These are phyloP conservation scores for Pseudonitzschia multiseries DNA, from an alignment of 108 stramenopile species.

Conservation along the genomic window DNA sequence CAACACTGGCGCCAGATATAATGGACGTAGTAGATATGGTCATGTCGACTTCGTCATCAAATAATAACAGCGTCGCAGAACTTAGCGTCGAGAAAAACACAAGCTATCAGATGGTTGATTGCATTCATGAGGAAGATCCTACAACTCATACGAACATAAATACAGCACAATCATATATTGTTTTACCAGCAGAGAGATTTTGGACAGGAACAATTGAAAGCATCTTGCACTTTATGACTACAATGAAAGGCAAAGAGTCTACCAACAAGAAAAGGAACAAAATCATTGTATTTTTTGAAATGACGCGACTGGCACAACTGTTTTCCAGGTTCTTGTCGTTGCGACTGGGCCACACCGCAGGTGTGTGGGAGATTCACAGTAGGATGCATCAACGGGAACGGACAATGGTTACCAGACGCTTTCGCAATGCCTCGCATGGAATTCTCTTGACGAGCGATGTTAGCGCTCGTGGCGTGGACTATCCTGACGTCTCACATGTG, in stretches of 20 bases:
- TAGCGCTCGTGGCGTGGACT: conserved; percentile 89
- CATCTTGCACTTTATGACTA: conserved; percentile 49
- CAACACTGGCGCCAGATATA: conserved; percentile 80
- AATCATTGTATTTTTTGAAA: conserved; percentile 88
- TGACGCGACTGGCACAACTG: conserved; percentile 72
- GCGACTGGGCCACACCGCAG: conserved; percentile 31
- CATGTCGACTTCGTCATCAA: conserved; percentile 36
- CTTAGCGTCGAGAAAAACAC: background rate
- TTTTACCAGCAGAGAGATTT: conserved; percentile 48
- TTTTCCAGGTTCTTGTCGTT: conserved; percentile 72
- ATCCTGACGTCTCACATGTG: conserved; percentile 56
- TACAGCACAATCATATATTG: conserved; percentile 26
- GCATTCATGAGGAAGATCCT: conserved; percentile 51
- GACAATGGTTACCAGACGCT: conserved; percentile 55
- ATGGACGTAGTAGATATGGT: conserved; percentile 57
- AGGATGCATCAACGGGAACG: conserved; percentile 84
- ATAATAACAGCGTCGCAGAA: background rate
- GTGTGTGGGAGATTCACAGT: conserved; percentile 87
- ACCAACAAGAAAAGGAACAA: conserved; percentile 53
- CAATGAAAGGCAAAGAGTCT: background rate
- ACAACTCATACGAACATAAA: conserved; percentile 50
- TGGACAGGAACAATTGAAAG: conserved; percentile 51
- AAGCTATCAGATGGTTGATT: conserved; percentile 49
- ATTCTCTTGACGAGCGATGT: conserved; percentile 90
- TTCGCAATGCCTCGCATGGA: conserved; percentile 55